A percentile compares a stretch with the other conserved stretches of the same genome.
These are phyloP conservation scores for Lepidium africanum DNA, from an alignment of 345 rosid genomes.

Conservation along the genomic window DNA sequence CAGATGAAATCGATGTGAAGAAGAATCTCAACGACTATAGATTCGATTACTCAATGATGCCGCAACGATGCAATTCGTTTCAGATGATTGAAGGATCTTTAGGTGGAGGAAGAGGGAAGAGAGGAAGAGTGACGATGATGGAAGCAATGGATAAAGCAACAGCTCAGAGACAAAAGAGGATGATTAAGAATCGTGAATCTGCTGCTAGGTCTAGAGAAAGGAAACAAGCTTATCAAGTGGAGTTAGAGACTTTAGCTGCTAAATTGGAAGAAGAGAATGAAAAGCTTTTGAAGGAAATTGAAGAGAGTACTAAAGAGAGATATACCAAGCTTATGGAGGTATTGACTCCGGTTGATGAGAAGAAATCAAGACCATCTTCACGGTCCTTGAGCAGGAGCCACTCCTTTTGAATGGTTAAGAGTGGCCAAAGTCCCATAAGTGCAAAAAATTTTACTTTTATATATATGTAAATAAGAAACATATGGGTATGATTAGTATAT, in stretches of 20 bases:
- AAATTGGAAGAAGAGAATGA: conserved; percentile 76
- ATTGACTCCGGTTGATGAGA: conserved; percentile 64
- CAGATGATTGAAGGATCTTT: conserved; percentile 30
- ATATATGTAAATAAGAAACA: neutral
- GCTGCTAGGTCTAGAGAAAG: conserved; percentile 96
- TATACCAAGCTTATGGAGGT: conserved; percentile 70
- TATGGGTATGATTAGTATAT: conserved; percentile 4
- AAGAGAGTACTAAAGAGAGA: conserved; percentile 64
- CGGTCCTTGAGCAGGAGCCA: conserved; percentile 48
- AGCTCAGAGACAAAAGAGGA: conserved; percentile 90
- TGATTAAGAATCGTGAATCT: conserved; percentile 97
- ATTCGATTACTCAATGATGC: conserved; percentile 32
- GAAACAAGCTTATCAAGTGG: conserved; percentile 91
- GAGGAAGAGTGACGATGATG: conserved; percentile 60
- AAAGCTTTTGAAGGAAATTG: conserved; percentile 64
- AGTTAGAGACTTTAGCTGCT: conserved; percentile 68
- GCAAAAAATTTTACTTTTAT: neutral
- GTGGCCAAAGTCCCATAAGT: neutral
- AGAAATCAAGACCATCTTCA: conserved; percentile 44
- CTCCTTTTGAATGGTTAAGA: conserved; percentile 56
- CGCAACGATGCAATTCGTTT: conserved; percentile 25
- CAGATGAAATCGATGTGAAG: conserved; percentile 30
- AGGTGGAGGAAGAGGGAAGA: conserved; percentile 36
- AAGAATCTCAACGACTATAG: conserved; percentile 37
- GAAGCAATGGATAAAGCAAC: conserved; percentile 75